Base-by-base conservation (phyloP, 306 rosid genomes). In the Biancaea sappan region DNA sequence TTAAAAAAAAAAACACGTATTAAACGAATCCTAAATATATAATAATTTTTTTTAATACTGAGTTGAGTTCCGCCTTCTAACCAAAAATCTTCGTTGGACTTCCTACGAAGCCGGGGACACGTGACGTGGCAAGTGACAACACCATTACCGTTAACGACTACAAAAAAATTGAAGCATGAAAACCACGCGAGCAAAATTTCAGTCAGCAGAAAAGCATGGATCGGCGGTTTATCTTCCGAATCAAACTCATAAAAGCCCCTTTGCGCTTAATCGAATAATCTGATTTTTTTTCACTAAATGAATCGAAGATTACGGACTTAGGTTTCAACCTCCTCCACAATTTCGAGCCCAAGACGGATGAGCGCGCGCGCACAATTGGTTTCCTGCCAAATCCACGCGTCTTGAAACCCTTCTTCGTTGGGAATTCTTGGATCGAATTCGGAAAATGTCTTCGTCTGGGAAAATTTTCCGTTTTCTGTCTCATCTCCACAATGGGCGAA, bases 271-370 rank as follows among this genome's bases (percentile, higher is more conserved):
- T 32, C 18, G 11, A 16, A 63, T n/a, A 10, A 3, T 32, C 18
- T 6, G 21, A 63, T 72, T 68, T 78, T 44, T 29, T 5, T 76
- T 77, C 65, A 46, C 68, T 66, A 72, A 47, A 34, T 38, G 57
- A 22, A 38, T 80, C 88, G 83, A 54, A 38, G n/a, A 92, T 88
- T 88, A 35, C 79, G 94, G 87, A 81, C n/a, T 71, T 72, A 77
- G 51, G 64, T 68, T 84, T 70, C 83, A 79, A 76, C 71, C 67
- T 83, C 85, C 85, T 78, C 85, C 90, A 89, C 87, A 77, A 60
- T 66, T 79, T 81, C 68, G 75, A 86, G 28, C 84, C 81, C 14
- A 82, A 71, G 56, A 85, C 89, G 90, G 85, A 86, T 18, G 11
- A 4, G 2, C 69, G 19, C 54, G 21, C 62, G 32, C 10, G 47